A percentile compares a stretch with the other conserved stretches of the same genome.
phyloP scores from a whole-genome alignment of 1,284 basidiomycete genomes.

The Wallemia hederae region DNA sequence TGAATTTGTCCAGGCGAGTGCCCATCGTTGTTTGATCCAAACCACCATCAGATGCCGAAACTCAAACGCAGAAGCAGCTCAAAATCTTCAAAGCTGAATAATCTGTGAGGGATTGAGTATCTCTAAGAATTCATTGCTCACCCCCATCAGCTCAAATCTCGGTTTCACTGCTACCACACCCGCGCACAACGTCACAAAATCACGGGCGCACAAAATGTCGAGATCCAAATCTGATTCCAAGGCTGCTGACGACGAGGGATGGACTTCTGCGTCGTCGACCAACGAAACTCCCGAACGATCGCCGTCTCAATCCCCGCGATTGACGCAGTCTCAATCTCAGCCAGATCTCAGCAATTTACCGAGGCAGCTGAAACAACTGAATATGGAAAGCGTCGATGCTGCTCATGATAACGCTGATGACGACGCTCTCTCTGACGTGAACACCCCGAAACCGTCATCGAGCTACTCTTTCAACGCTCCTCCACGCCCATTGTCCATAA shows the following conservation, averaged over 20 bases:
- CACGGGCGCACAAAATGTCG: not conserved
- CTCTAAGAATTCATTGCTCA: not conserved
- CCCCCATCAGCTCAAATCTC: not conserved
- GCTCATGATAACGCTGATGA: not conserved
- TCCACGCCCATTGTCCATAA: not conserved
- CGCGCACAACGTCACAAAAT: not conserved
- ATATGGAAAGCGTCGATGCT: not conserved
- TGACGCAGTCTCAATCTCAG: not conserved
- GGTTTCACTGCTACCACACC: not conserved
- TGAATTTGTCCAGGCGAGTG: not conserved
- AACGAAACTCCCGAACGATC: not conserved
- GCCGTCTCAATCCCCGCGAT: not conserved
- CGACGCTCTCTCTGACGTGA: not conserved
- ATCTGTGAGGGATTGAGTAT: not conserved
- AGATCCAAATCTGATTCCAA: not conserved
- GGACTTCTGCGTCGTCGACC: not conserved
- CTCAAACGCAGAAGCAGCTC: not conserved
- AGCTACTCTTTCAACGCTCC: not conserved
- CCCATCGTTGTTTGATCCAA: not conserved
- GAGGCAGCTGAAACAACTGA: not conserved
- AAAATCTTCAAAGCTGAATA: not conserved
- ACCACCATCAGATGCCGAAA: not conserved
- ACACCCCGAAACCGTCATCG: not conserved
- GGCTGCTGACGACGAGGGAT: not conserved
- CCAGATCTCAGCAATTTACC: not conserved